Base-by-base conservation (phyloP, 371 early-diverging fungal species). In the Apophysomyces ossiformis region DNA sequence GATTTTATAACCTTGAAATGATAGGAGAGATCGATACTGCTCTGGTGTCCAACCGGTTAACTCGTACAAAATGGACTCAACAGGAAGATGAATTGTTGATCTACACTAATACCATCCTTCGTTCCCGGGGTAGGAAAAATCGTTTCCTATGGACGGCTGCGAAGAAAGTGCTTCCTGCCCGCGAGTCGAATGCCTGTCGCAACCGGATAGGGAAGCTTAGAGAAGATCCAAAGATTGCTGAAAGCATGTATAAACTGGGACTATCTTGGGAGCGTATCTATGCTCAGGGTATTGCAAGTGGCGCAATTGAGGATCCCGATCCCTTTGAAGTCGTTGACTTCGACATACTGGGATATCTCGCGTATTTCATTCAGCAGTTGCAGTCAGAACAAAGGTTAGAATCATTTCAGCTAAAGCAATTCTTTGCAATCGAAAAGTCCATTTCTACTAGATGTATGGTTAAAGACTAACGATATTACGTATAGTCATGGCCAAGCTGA, bases 51-150 rank as follows among this genome's bases (percentile, higher is more conserved):
- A 16, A 26, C 37, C 61, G 65, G 12, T 60, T 36, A 26, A 26
- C 32, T n/a, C 72, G 83, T 21, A 37, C 38, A 0, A n/a, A 15
- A 0, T 89, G 87, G 86, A 70, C 71, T 5, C 39, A 57, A 1
- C 69, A 81, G 12, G 86, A 87, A 45, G 87, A 87, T 57, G 84
- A 86, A 1, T n/a, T 81, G 0, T 60, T 89, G 12, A 43, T 85
- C 12, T 73, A 77, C 50, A 61, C 69, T 13, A 75, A 77, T 60
- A 74, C 64, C 13, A 77, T 86, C 36, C 21, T 85, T 4, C 61
- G 65, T 47, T 13, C 46, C 36, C 74, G 76, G 21, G 44, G 57
- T 7, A 38, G 44, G 15, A 56, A 60, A 5, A 21, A 37, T 35
- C 65, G 77, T n/a, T 75, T 85, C 38, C 41, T 64, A 3, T 89